Conservation (phyloP, 2,329 filamentous ascomycete species). For the Pseudocercospora pini-densiflorae region DNA sequence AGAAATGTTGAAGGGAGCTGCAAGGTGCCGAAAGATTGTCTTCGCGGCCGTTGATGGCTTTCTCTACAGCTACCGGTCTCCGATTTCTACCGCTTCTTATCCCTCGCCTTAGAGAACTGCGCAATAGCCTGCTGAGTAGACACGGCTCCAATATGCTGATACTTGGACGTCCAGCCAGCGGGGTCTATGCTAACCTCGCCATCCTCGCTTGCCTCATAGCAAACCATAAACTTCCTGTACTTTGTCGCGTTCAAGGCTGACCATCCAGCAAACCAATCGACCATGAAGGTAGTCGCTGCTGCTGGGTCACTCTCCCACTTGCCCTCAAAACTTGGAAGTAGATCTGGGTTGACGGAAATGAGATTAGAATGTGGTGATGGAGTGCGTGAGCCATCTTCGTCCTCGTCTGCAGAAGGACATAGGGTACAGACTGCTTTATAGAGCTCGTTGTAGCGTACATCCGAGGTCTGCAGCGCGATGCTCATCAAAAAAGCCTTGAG, state of each 20-base stretch:
- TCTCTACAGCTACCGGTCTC: neutral
- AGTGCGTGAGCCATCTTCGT: slow-evolving; percentile 16
- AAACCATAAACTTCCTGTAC: slow-evolving; percentile 38
- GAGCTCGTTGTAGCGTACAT: slow-evolving; percentile 23
- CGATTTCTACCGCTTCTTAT: neutral
- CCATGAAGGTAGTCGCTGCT: slow-evolving; percentile 36
- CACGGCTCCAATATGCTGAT: slow-evolving; percentile 34
- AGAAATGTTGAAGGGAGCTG: too few species aligned
- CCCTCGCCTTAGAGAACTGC: neutral
- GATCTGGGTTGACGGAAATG: slow-evolving; percentile 30
- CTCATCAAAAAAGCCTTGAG: slow-evolving; percentile 35
- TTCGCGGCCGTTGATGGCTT: neutral
- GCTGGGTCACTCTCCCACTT: slow-evolving; percentile 32
- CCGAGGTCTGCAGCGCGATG: slow-evolving; percentile 2
- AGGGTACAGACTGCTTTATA: slow-evolving; percentile 33
- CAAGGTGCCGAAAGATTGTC: too few species aligned
- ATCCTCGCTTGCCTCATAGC: slow-evolving; percentile 28
- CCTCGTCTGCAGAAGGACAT: slow-evolving; percentile 32
- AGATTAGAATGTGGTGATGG: slow-evolving; percentile 28
- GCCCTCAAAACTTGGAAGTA: slow-evolving; percentile 30
- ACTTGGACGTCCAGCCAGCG: slow-evolving; percentile 33
- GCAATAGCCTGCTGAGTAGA: neutral
- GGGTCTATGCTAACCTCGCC: slow-evolving; percentile 25
- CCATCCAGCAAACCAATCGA: slow-evolving; percentile 42
- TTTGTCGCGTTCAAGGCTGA: slow-evolving; percentile 26